Base-by-base conservation (phyloP, 2,329 filamentous ascomycete genomes). In the Cryphonectria japonica region DNA sequence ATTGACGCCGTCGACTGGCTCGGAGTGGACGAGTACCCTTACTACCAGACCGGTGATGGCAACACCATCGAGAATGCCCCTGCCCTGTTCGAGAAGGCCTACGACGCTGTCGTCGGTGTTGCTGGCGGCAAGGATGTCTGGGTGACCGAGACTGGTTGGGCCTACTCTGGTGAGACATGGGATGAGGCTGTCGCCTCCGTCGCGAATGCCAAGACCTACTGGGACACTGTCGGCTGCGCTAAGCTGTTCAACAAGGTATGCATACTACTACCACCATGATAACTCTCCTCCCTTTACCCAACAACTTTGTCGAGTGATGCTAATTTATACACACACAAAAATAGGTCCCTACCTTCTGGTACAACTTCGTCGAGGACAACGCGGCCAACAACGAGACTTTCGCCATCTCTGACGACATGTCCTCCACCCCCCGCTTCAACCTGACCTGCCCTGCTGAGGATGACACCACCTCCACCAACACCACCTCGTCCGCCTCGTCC, bases 1-100 rank as follows among this genome's bases (percentile, higher is more conserved):
- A 89, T 93, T 71, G 84, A 90, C 13, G 88, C 87, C 57, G 83
- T 86, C 73, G 94, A 97, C 84, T 97, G 90, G 86, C 81, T 97
- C 72, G 94, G 94, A 75, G 89, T 95, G 79, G 93, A 97, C 79
- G 92, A 91, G 26, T 97, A 96, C 87, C 93, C 87, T 29, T 97
- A 94, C 86, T 97, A 91, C 83, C 89, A 97, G 83, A 86, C 85
- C 76, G 91, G 89, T 72, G 84, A 88, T 79, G 76, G 84, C 76
- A 94, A 94, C 83, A 82, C 81, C 76, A 90, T 97, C 76, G 84
- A 83, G 1, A 85, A 89, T 73, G 91, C 86, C 76, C 87, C 88
- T 77, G 76, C 80, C 26, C 88, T 94, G 66, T 96, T 97, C 85
- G 84, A 90, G 77, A 85, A 87, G 19, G 90, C 93, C 22, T 84